Percentiles rank a stretch among this genome's conserved stretches.
These are phyloP conservation scores for Hippophae gyantsensis DNA, from an alignment of 306 rosid genomes.

Conservation along the genomic window DNA sequence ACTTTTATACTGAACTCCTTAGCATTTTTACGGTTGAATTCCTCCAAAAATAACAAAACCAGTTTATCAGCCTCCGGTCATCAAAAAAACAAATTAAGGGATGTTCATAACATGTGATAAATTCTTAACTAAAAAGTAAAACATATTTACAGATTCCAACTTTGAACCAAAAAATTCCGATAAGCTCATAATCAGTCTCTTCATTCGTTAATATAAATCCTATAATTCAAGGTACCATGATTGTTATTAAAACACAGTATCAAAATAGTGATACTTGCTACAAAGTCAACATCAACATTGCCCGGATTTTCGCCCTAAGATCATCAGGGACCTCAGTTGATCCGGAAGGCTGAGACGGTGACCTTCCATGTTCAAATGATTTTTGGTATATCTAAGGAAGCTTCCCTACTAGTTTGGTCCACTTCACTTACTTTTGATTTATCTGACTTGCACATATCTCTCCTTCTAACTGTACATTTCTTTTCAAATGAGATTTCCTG, in stretches of 20 bases:
- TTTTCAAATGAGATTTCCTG: conserved; percentile 23
- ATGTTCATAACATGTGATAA: too few relatives aligned
- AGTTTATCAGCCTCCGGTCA: too few relatives aligned
- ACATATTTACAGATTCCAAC: too few relatives aligned
- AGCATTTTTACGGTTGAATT: too few relatives aligned
- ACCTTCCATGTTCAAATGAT: conserved; percentile 21
- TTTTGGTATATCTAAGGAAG: conserved; percentile 36
- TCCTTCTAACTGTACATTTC: conserved; percentile 44
- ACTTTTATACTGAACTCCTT: too few relatives aligned
- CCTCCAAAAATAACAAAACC: too few relatives aligned
- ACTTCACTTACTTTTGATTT: conserved; percentile 31
- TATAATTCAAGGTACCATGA: background rate
- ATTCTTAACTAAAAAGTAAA: too few relatives aligned
- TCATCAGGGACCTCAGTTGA: conserved; percentile 55
- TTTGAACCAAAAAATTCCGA: too few relatives aligned
- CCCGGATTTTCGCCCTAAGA: conserved; percentile 81
- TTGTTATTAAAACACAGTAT: background rate
- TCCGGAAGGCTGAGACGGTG: conserved; percentile 44
- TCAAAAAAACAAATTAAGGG: too few relatives aligned
- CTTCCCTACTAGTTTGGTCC: conserved; percentile 42
- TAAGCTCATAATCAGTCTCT: background rate
- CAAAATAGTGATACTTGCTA: conserved; percentile 5
- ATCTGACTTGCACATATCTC: conserved; percentile 47
- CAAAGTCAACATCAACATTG: conserved; percentile 71
- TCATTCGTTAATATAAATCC: background rate